Conservation (phyloP, 2,329 filamentous ascomycete genomes). For the Daldinia sp. region DNA sequence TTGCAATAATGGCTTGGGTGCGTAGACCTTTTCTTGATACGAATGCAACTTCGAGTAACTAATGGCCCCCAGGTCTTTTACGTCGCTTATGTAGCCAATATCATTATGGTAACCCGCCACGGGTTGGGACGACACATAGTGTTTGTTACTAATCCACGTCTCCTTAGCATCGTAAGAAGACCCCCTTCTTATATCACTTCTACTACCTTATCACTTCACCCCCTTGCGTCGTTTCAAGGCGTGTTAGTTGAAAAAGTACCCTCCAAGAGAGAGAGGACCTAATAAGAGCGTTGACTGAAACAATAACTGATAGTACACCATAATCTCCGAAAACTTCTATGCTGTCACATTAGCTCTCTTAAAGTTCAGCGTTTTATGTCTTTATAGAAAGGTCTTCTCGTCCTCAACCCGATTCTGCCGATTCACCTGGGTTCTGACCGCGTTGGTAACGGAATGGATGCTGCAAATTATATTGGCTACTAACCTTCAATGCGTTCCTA, state of each 20-base stretch:
- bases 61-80: background rate
- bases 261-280: background rate
- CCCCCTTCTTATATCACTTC: background rate
- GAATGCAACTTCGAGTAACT: background rate
- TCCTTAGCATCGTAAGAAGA: background rate
- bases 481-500: background rate
- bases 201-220: background rate
- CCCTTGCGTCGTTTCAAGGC: background rate
- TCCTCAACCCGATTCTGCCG: background rate
- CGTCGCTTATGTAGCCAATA: background rate
- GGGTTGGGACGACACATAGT: background rate
- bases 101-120: background rate
- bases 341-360: background rate
- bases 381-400: background rate
- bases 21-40: background rate
- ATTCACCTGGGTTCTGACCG: background rate
- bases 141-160: background rate
- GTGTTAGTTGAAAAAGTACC: background rate
- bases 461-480: background rate
- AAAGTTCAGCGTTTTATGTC: background rate
- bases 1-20: background rate
- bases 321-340: background rate
- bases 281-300: background rate
- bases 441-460: background rate
- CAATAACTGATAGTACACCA: background rate